These are phyloP conservation scores for Arthrobotrys sphaeroides DNA, from an alignment of 2,329 filamentous ascomycete species.

Conservation along the genomic window DNA sequence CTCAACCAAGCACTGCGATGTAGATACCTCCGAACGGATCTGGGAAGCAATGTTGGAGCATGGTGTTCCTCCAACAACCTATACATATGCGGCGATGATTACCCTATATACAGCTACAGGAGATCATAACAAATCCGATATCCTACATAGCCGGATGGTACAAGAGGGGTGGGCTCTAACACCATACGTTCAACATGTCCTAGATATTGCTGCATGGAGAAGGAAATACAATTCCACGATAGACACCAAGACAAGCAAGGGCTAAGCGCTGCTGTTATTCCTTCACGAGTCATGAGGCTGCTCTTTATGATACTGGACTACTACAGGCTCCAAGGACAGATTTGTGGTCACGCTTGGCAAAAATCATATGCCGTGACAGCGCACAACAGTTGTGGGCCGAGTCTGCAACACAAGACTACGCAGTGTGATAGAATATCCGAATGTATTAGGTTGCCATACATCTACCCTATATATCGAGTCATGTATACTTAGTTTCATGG, in stretches of 20 bases:
- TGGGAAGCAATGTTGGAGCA: constrained; percentile 52
- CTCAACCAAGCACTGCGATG: constrained; percentile 25
- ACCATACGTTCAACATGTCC: constrained; percentile 2
- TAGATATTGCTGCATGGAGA: constrained; percentile 1
- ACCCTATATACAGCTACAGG: constrained; percentile 24
- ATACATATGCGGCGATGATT: constrained; percentile 42
- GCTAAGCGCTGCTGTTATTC: no score
- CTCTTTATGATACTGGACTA: no score
- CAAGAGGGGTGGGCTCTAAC: constrained; percentile 29
- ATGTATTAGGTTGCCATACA: no score
- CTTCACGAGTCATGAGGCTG: no score
- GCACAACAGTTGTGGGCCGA: no score
- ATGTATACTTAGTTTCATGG: no score
- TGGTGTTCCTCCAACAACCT: constrained; percentile 29
- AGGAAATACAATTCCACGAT: background rate
- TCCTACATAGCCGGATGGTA: background rate
- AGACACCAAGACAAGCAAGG: background rate
- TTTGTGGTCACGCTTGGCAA: no score
- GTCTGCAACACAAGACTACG: no score
- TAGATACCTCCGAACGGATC: constrained; percentile 26
- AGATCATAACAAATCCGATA: constrained; percentile 4
- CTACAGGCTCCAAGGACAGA: no score
- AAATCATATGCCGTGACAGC: no score
- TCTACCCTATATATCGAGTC: no score
- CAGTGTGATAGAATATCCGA: no score